These are phyloP conservation scores for Huntiella abstrusa DNA, from an alignment of 2,329 filamentous ascomycete species.

Conservation along the genomic window DNA sequence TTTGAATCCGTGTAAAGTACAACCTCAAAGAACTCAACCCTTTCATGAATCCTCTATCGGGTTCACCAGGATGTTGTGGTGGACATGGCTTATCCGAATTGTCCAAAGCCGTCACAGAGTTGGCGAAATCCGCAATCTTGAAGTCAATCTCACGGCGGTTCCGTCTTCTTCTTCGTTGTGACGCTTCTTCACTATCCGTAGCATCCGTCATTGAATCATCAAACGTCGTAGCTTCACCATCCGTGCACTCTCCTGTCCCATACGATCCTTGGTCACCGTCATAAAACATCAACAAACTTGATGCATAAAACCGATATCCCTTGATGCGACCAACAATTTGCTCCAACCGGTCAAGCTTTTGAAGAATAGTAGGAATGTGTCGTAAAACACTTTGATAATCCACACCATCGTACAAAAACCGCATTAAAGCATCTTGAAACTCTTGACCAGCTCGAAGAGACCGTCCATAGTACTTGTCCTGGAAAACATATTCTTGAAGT, in stretches of 20 bases:
- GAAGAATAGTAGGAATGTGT: conserved; percentile 73
- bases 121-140: conserved; percentile 97
- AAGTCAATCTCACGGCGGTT: conserved; percentile 56
- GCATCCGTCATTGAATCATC: conserved; percentile 40
- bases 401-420: conserved; percentile 80
- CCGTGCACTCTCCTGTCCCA: conserved; percentile 27
- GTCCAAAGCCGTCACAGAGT: conserved; percentile 83
- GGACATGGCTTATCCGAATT: conserved; percentile 49
- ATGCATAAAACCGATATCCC: conserved; percentile 88
- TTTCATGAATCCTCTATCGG: conserved; percentile 77
- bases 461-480: conserved; percentile 94
- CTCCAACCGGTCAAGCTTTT: conserved; percentile 69
- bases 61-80: conserved; percentile 57
- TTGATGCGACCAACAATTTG: conserved; percentile 60
- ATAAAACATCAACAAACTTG: conserved; percentile 86
- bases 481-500: conserved; percentile 73
- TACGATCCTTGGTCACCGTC: conserved; percentile 55
- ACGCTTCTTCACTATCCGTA: conserved; percentile 37
- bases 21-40: conserved; percentile 59
- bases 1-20: conserved; percentile 78
- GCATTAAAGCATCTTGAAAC: conserved; percentile 72
- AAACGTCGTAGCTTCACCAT: conserved; percentile 30
- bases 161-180: conserved; percentile 25
- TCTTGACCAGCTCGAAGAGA: conserved; percentile 71
- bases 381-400: conserved; percentile 61